These are phyloP conservation scores for Effrenium voratum DNA, from an alignment of 73 alveolate genomes.

Conservation along the genomic window DNA sequence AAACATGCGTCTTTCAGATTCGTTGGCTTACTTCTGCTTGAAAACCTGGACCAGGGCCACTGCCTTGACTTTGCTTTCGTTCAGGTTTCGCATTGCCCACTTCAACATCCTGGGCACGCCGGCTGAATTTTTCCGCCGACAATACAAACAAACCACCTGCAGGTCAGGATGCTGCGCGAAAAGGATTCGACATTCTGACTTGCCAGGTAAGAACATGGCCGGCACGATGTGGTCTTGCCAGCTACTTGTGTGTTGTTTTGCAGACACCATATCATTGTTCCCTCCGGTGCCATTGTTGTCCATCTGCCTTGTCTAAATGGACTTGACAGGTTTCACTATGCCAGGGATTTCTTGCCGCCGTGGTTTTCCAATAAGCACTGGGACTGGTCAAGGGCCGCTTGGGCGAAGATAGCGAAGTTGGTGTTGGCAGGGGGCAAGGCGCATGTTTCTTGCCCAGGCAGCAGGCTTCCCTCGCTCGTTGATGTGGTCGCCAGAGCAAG, in stretches of 20 bases:
- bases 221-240: conserved; percentile 81
- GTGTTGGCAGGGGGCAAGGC: not conserved
- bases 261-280: not conserved
- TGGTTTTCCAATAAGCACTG: not conserved
- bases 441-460: not conserved
- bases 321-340: conserved; percentile 79
- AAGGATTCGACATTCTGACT: not conserved
- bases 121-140: not conserved
- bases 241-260: not conserved
- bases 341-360: conserved; percentile 51
- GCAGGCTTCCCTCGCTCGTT: conserved; percentile 48
- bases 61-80: too few species aligned
- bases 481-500: conserved; percentile 61
- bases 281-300: not conserved
- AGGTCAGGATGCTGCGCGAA: not conserved
- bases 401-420: not conserved
- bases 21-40: too few species aligned
- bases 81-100: conserved; percentile 77
- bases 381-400: conserved; percentile 13
- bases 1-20: too few species aligned
- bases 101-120: conserved; percentile 49
- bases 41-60: too few species aligned
- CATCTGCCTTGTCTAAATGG: not conserved
- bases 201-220: conserved; percentile 75
- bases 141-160: not conserved